Evolutionary conservation across 176 grass and related monocot genomes (phyloP).

Genomic region (Tuctoria greenei): DNA sequence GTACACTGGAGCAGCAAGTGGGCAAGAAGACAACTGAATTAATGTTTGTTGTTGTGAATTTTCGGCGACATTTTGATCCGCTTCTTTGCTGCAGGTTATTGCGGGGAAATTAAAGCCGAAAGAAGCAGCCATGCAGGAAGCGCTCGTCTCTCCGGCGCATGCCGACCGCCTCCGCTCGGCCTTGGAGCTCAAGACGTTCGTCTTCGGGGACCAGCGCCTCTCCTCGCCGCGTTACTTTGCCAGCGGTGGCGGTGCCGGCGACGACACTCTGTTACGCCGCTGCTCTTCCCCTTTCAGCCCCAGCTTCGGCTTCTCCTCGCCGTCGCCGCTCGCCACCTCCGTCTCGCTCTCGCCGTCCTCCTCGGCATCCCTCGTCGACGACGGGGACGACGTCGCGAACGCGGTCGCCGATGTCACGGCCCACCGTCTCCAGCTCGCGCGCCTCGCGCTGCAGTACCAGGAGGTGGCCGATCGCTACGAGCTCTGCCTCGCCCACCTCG

Average conservation of each 20-base stretch:
- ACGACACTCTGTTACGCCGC: conserved; percentile 63
- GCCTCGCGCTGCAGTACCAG: conserved; percentile 82
- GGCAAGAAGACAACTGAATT: not conserved
- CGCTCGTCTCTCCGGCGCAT: conserved; percentile 43
- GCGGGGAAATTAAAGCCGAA: not conserved
- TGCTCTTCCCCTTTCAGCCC: conserved; percentile 60
- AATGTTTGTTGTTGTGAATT: not conserved
- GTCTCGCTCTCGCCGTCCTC: conserved; percentile 72
- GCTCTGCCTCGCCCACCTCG: conserved; percentile 77
- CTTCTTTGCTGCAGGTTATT: conserved; percentile 7
- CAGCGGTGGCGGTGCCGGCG: conserved; percentile 31
- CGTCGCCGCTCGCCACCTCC: conserved; percentile 53
- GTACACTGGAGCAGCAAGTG: not conserved
- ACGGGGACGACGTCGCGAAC: conserved; percentile 11
- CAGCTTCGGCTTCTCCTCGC: conserved; percentile 47
- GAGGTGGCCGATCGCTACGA: conserved; percentile 84
- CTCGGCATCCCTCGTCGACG: conserved; percentile 55
- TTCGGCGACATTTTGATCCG: conserved; percentile 1
- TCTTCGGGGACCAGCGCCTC: conserved; percentile 54
- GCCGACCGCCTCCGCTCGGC: conserved; percentile 58
- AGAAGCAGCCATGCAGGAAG: conserved; percentile 60
- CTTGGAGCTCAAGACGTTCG: conserved; percentile 54
- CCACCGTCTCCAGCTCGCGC: conserved; percentile 70
- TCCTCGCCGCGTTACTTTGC: conserved; percentile 47
- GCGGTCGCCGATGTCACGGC: conserved; percentile 29